Conservation (phyloP, 208 protist genomes). For the Angomonas ambiguus region DNA sequence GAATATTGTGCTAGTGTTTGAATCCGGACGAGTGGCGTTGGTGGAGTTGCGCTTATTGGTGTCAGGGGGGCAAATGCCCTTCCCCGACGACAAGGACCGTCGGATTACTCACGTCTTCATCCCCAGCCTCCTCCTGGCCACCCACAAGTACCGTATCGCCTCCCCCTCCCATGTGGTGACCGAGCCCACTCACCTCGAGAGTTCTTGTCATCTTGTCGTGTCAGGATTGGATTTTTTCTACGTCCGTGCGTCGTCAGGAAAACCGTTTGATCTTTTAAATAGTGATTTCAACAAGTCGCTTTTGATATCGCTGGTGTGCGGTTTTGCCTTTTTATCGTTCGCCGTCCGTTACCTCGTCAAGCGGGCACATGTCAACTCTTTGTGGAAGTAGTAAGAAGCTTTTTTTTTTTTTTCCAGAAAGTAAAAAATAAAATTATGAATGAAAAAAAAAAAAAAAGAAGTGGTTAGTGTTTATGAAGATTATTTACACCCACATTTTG, state of each 20-base stretch:
- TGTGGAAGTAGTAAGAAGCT: constrained; percentile 63
- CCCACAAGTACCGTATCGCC: constrained; percentile 70
- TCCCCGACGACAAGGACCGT: constrained; percentile 28
- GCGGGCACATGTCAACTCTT: constrained; percentile 53
- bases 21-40: constrained; percentile 63
- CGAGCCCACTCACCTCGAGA: constrained; percentile 76
- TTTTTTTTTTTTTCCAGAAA: constrained; percentile 17
- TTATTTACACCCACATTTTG: too few relatives aligned
- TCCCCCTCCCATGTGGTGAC: constrained; percentile 50
- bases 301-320: constrained; percentile 59
- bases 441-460: constrained; percentile 16
- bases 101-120: constrained; percentile 69
- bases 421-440: constrained; percentile 11
- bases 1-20: constrained; percentile 74
- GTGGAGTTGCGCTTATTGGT: constrained; percentile 67
- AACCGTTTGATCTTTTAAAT: constrained; percentile 90
- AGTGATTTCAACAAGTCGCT: constrained; percentile 89
- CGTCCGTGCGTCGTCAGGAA: constrained; percentile 77
- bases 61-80: constrained; percentile 53
- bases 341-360: constrained; percentile 67
- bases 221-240: constrained; percentile 89
- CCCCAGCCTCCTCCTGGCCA: constrained; percentile 44
- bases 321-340: constrained; percentile 55
- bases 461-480: background rate
- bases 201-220: constrained; percentile 81